phyloP scores from a whole-genome alignment of 805 yeast genomes.

The Metschnikowia orientalis region DNA sequence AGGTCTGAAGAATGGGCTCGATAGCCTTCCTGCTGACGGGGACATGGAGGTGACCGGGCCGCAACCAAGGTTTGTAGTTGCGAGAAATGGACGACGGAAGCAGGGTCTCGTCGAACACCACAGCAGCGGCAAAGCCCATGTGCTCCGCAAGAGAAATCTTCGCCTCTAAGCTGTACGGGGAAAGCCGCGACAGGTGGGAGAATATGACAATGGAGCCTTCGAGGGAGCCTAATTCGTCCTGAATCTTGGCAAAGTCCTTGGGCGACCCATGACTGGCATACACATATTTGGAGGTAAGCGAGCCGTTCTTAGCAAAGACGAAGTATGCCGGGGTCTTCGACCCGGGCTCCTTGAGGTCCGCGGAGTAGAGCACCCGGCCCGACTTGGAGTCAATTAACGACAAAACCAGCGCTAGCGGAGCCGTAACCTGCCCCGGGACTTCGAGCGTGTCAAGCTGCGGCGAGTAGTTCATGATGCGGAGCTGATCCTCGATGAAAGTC shows the following conservation, averaged over 20 bases:
- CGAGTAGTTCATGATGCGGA: slow-evolving; percentile 27
- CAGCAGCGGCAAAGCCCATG: slow-evolving; percentile 12
- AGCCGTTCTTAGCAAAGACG: slow-evolving; percentile 26
- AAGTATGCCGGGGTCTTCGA: slow-evolving; percentile 30
- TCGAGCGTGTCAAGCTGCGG: slow-evolving; percentile 17
- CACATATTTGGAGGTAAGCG: slow-evolving; percentile 22
- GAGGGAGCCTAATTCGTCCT: slow-evolving; percentile 18
- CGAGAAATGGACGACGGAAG: slow-evolving; percentile 11
- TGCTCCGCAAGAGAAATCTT: slow-evolving; percentile 13
- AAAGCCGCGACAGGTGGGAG: slow-evolving; percentile 9
- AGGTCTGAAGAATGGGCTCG: slow-evolving; percentile 15
- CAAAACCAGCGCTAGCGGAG: slow-evolving; percentile 27
- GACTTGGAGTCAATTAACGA: slow-evolving; percentile 20
- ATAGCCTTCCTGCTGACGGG: slow-evolving; percentile 14
- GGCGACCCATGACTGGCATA: slow-evolving; percentile 30
- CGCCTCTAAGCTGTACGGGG: slow-evolving; percentile 10
- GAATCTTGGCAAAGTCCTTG: slow-evolving; percentile 25
- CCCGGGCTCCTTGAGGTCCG: slow-evolving; percentile 23
- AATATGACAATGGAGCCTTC: slow-evolving; percentile 28
- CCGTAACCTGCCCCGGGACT: slow-evolving; percentile 8
- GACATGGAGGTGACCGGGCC: slow-evolving; percentile 8
- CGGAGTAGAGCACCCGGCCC: slow-evolving; percentile 23
- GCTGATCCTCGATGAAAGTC: slow-evolving; percentile 22
- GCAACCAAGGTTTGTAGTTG: slow-evolving; percentile 9
- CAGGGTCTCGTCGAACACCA: slow-evolving; percentile 14